A percentile compares a stretch with the other conserved stretches of the same genome.
These are phyloP conservation scores for Avena insularis DNA, from an alignment of 176 grass and related monocot genomes.

Conservation along the genomic window DNA sequence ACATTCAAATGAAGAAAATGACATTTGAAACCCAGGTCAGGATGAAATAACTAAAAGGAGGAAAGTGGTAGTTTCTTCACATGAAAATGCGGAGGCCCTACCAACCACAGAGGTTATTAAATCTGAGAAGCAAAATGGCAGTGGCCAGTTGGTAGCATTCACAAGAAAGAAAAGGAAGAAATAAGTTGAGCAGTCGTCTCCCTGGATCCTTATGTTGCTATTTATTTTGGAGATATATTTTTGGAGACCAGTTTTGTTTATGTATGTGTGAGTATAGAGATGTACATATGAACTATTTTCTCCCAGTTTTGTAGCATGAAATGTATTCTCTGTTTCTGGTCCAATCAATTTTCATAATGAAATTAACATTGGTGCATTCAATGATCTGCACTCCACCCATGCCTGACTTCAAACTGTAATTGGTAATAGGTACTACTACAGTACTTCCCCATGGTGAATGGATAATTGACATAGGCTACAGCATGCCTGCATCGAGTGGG, in stretches of 20 bases:
- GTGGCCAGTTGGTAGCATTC: conserved; percentile 26
- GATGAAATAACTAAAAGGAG: conserved; percentile 25
- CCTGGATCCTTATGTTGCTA: neutral
- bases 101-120: neutral
- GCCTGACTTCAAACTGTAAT: neutral
- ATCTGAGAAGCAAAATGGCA: neutral
- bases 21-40: neutral
- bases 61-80: neutral
- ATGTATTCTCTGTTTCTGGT: neutral
- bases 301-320: neutral
- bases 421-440: neutral
- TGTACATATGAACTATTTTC: neutral
- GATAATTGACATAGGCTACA: neutral
- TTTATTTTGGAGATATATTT: neutral
- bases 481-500: too few relatives aligned
- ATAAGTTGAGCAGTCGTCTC: neutral
- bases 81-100: conserved; percentile 10
- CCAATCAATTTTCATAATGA: neutral
- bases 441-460: neutral
- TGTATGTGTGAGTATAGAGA: neutral
- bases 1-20: neutral
- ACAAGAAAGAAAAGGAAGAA: conserved; percentile 43
- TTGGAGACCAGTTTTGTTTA: neutral
- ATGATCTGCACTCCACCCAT: neutral
- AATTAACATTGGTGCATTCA: neutral